Evolutionary conservation across 1,284 basidiomycete species (phyloP), one percentile per base, ranked within the genome.

Genomic region (Tilletia horrida): DNA sequence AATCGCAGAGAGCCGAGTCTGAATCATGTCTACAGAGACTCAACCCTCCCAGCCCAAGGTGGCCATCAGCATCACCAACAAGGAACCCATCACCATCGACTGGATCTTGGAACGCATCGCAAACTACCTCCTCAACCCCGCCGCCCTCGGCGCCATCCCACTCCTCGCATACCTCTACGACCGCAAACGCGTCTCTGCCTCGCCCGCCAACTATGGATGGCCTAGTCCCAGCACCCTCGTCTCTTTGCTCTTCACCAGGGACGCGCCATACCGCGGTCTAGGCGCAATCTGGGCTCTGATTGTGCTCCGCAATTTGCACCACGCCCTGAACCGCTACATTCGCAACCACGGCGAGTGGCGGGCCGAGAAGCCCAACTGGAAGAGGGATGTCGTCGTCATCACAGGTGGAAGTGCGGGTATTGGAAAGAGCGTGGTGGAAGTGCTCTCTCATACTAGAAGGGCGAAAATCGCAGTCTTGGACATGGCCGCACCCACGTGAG

Each of bases 361-460:
- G 48, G 48, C 66, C n/a, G 73, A 74, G 43, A 63, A 61, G 7
- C 68, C 69, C 0, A 21, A n/a, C 18, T 74, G 69, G 69, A 43
- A 67, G 29, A 68, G 70, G 18, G 73, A 74, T 47, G 65, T 71
- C 27, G 69, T 74, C 21, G 57, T 74, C 44, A 71, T 74, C 45
- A 74, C 73, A 13, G 73, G 73, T 11, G 73, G 73, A 0, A 65
- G 70, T 44, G 69, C 71, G 1, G 73, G 73, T n/a, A 74, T 74
- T 18, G 73, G 73, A 3, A 73, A 73, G 40, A 69, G 68, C 62
- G 55, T 74, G 18, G 73, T 74, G 11, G 73, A 74, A 62, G 50
- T 67, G 8, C 61, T 74, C 6, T 43, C 71, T 8, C 64, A 64
- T 50, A 69, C 69, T 55, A 68, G 68, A 11, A 40, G 62, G 63